These are phyloP conservation scores for Agastache rugosa DNA, from an alignment of 257 asterid genomes.

Conservation along the genomic window DNA sequence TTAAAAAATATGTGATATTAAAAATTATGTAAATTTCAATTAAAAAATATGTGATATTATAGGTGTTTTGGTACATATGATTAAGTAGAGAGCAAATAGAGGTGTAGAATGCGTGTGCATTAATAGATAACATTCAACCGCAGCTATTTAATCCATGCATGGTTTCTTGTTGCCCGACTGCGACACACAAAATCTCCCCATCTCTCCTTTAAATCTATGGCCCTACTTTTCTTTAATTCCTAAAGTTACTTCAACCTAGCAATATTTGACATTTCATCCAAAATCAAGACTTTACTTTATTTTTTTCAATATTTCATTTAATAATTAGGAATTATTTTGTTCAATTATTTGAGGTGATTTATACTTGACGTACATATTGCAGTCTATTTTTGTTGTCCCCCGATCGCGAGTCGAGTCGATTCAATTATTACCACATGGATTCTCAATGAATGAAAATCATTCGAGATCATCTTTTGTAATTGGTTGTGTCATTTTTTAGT, in stretches of 20 bases:
- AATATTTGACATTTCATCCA: not conserved
- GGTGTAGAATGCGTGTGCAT: conserved; percentile 40
- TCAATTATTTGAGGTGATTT: conserved; percentile 20
- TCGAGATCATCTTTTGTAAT: no score
- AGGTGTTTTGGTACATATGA: not conserved
- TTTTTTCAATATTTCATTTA: not conserved
- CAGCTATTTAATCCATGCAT: conserved; percentile 2
- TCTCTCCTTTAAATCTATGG: not conserved
- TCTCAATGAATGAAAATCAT: no score
- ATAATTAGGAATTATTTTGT: conserved; percentile 19
- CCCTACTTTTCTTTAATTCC: conserved; percentile 36
- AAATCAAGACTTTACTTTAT: not conserved
- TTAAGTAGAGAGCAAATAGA: not conserved
- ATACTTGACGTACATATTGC: not conserved
- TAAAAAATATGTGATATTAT: no score
- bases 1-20: no score
- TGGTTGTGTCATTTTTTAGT: no score
- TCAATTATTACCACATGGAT: not conserved
- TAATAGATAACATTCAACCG: no score
- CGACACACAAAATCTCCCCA: not conserved
- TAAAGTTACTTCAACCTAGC: conserved; percentile 24
- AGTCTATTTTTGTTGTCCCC: conserved; percentile 18
- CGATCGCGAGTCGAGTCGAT: conserved; percentile 9
- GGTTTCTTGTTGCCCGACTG: conserved; percentile 21
- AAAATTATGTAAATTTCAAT: no score